A percentile compares a stretch with the other conserved stretches of the same genome.
Conservation (phyloP, 805 yeast species). For the Starmerella bacillaris region DNA sequence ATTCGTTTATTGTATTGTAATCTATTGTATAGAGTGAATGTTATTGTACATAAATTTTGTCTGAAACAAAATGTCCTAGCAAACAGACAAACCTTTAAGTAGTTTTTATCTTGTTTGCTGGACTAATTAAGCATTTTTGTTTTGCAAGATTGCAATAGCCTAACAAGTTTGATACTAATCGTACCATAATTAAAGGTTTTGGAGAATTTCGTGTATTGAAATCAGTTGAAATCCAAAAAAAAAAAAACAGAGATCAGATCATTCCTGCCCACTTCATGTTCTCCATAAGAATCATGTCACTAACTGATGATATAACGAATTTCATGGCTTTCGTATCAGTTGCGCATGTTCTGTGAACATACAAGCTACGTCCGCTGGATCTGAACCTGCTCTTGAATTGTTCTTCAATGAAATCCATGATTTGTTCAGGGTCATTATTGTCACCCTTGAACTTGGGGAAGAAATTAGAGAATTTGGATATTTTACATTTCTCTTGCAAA, state of each 20-base stretch:
- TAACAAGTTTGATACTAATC: too few relatives aligned
- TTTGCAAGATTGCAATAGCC: too few relatives aligned
- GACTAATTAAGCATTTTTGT: too few relatives aligned
- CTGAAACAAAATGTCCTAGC: too few relatives aligned
- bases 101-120: too few relatives aligned
- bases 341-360: slow-evolving; percentile 87
- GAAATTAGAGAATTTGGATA: slow-evolving; percentile 43
- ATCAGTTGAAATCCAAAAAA: too few relatives aligned
- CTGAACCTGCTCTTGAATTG: slow-evolving; percentile 47
- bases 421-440: slow-evolving; percentile 46
- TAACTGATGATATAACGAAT: slow-evolving; percentile 79
- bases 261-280: slow-evolving; percentile 31
- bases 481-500: slow-evolving; percentile 48
- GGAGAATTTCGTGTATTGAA: too few relatives aligned
- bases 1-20: too few relatives aligned
- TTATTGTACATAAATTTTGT: too few relatives aligned
- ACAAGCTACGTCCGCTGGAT: slow-evolving; percentile 51
- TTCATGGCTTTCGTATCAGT: slow-evolving; percentile 80
- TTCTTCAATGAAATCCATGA: slow-evolving; percentile 51
- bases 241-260: slow-evolving; percentile 10
- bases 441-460: slow-evolving; percentile 65
- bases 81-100: too few relatives aligned
- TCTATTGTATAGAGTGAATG: too few relatives aligned
- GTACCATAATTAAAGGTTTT: too few relatives aligned
- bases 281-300: slow-evolving; percentile 75